Evolutionary conservation across 352 stramenopile genomes (phyloP).

Genomic region (Globisporangium heterothallicum): DNA sequence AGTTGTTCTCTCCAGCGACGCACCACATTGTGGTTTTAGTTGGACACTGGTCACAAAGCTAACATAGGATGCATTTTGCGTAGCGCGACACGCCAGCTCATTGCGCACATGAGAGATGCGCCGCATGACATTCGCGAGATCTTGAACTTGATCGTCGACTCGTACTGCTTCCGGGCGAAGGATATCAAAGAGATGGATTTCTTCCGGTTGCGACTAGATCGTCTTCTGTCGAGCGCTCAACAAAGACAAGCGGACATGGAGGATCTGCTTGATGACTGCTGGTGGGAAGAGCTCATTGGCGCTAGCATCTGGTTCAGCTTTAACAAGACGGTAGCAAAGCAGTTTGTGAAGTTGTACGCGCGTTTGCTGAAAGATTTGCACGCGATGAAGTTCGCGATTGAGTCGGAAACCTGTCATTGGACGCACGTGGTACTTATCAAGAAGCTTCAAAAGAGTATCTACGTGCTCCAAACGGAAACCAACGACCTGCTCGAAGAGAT

Average conservation of each 20-base stretch:
- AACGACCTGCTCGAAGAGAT: slow-evolving; percentile 73
- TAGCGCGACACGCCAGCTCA: slow-evolving; percentile 53
- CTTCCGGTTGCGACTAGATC: slow-evolving; percentile 47
- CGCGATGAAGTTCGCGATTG: slow-evolving; percentile 72
- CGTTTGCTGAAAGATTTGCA: slow-evolving; percentile 43
- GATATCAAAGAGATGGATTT: slow-evolving; percentile 77
- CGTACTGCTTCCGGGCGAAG: slow-evolving; percentile 73
- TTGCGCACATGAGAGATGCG: slow-evolving; percentile 37
- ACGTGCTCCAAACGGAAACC: slow-evolving; percentile 56
- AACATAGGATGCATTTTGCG: not conserved
- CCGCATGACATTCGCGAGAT: slow-evolving; percentile 63
- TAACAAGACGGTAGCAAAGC: slow-evolving; percentile 68
- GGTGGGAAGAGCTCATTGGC: slow-evolving; percentile 75
- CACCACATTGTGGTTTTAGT: not conserved
- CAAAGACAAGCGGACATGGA: slow-evolving; percentile 42
- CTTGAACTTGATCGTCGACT: slow-evolving; percentile 74
- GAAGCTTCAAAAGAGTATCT: slow-evolving; percentile 59
- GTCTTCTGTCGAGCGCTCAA: slow-evolving; percentile 28
- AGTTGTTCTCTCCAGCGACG: slow-evolving; percentile 4
- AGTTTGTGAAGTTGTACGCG: slow-evolving; percentile 61
- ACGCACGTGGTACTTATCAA: slow-evolving; percentile 58
- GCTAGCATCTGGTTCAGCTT: slow-evolving; percentile 47
- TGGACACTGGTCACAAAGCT: too few relatives aligned
- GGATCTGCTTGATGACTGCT: slow-evolving; percentile 47
- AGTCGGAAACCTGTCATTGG: slow-evolving; percentile 53